A percentile compares a stretch with the other conserved stretches of the same genome.
These are phyloP conservation scores for Sorghum bicolor DNA, from an alignment of 176 grass and related monocot species.

Conservation along the genomic window Sorghum_bicolor_NCBIv3 NC_012878.2:49985001-49985500, in stretches of 20 bases:
- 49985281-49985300: background rate
- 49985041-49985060: background rate
- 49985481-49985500: background rate
- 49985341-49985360: background rate
- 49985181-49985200: background rate
- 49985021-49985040: background rate
- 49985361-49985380: background rate
- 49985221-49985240: background rate
- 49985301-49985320: background rate
- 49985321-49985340: background rate
- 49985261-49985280: background rate
- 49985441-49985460: background rate
- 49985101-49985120: slow-evolving; percentile 82
- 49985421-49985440: background rate
- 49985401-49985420: background rate
- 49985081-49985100: slow-evolving; percentile 62
- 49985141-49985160: background rate
- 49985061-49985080: slow-evolving; percentile 11
- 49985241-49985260: background rate
- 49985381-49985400: background rate
- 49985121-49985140: slow-evolving; percentile 59
- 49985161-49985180: slow-evolving; percentile 17
- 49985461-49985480: background rate
- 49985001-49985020: background rate
- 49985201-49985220: background rate